These are phyloP conservation scores for Obelidium mucronatum DNA, from an alignment of 192 early-diverging fungal species.

Conservation along the genomic window DNA sequence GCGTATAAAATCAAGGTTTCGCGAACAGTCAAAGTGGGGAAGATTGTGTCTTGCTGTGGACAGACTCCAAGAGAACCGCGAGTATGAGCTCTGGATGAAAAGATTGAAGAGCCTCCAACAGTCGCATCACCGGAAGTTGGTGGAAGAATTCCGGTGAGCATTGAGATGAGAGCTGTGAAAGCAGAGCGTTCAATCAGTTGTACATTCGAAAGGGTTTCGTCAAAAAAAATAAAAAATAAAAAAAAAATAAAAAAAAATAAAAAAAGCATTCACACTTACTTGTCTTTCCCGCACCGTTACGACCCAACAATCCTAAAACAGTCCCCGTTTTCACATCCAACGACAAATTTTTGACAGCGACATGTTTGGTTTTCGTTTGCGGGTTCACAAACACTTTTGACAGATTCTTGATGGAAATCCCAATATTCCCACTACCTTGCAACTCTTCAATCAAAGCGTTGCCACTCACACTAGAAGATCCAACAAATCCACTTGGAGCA, in stretches of 20 bases:
- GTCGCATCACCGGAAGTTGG: slow-evolving; percentile 63
- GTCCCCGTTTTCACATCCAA: slow-evolving; percentile 53
- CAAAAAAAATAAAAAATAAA: too few relatives aligned
- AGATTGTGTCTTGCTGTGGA: slow-evolving; percentile 64
- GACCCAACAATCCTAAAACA: slow-evolving; percentile 58
- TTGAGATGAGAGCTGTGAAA: slow-evolving; percentile 63
- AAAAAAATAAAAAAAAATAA: too few relatives aligned
- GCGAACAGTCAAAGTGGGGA: slow-evolving; percentile 52
- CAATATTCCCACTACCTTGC: neutral
- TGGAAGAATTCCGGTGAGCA: slow-evolving; percentile 64
- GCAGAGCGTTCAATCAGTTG: neutral
- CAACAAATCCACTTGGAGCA: neutral
- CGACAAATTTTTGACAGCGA: slow-evolving; percentile 30
- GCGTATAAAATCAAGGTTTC: slow-evolving; percentile 59
- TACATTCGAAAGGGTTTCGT: neutral
- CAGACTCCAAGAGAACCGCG: slow-evolving; percentile 50
- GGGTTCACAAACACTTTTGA: neutral
- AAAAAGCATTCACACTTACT: too few relatives aligned
- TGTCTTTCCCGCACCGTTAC: slow-evolving; percentile 75
- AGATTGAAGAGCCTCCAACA: slow-evolving; percentile 46
- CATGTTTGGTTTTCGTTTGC: neutral
- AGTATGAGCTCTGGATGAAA: neutral
- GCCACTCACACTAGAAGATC: neutral
- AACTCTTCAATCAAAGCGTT: neutral
- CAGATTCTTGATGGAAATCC: neutral